Evolutionary conservation across 2,329 filamentous ascomycete genomes (phyloP), one percentile per base, ranked within the genome.

Genomic region (Neofusicoccum laricinum): DNA sequence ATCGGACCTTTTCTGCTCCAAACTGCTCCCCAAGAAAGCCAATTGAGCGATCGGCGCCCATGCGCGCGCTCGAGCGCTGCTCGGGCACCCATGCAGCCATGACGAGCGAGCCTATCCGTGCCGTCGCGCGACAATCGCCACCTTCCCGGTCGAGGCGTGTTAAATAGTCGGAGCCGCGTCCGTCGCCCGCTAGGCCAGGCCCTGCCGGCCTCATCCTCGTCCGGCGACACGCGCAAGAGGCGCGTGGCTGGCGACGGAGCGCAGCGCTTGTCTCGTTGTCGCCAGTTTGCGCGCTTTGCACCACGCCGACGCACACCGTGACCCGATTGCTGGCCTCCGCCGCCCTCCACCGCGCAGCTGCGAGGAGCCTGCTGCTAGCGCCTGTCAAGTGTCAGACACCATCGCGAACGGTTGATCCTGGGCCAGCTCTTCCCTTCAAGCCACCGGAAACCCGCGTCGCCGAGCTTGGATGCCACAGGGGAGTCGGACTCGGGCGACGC

Each of bases 111-210:
- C 55, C 25, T 51, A 36, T 19, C 49, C 21, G 49, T 7, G 36
- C 50, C 50, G 34, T 40, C 50, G 50, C 46, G 46, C 46, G 49
- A 49, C 46, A 49, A 32, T 53, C 50, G 36, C 50, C 38, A 58
- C 53, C 53, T 58, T 58, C 53, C 53, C 43, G 30, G 25, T 59
- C 8, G 15, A 30, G 55, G 25, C 38, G 12, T 34, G n/a, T 46
- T 59, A 59, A 59, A 59, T 58, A 58, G 25, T 45, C 40, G 53
- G 25, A 32, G 38, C 38, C 38, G 38, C 53, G 53, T 58, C 53
- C 53, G 46, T 34, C 46, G 46, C 46, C 46, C 46, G 46, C 46
- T 34, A 21, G 17, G 8, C 36, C 19, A 41, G 36, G n/a, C 34
- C n/a, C 46, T n/a, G 40, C 53, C 17, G 40, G 46, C 53, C 14